Percentiles rank a stretch among this genome's conserved stretches.
Conservation (phyloP, 345 rosid genomes). For the Citrus glauca region DNA sequence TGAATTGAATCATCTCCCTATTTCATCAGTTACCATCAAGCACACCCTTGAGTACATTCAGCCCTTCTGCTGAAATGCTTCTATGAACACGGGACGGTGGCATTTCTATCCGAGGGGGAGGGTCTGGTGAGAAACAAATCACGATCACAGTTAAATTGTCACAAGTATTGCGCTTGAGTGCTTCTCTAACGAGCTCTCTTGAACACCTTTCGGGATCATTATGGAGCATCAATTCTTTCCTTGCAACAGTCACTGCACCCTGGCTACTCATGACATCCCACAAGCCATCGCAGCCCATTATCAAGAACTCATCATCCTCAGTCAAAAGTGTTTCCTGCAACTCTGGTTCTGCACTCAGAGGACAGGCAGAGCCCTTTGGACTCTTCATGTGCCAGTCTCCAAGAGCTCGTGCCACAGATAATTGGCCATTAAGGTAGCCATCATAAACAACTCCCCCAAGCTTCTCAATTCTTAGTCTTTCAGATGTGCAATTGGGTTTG, state of each 20-base stretch:
- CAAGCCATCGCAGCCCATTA: constrained; percentile 95
- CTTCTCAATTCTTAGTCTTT: constrained; percentile 78
- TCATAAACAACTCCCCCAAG: constrained; percentile 91
- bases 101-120: constrained; percentile 81
- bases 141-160: constrained; percentile 85
- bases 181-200: constrained; percentile 85
- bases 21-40: constrained; percentile 62
- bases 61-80: constrained; percentile 88
- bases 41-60: constrained; percentile 75
- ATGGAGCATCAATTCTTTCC: constrained; percentile 87
- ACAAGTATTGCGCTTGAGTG: constrained; percentile 68
- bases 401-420: constrained; percentile 93
- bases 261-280: constrained; percentile 99
- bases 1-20: neutral
- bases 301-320: constrained; percentile 93
- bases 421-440: constrained; percentile 94
- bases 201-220: constrained; percentile 96
- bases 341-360: constrained; percentile 89
- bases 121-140: constrained; percentile 76
- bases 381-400: constrained; percentile 99
- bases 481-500: constrained; percentile 75
- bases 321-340: constrained; percentile 60
- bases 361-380: constrained; percentile 83
- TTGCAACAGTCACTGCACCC: constrained; percentile 75
- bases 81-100: constrained; percentile 59